These are phyloP conservation scores for Raddia distichophylla DNA, from an alignment of 176 grass and related monocot genomes.

Conservation along the genomic window DNA sequence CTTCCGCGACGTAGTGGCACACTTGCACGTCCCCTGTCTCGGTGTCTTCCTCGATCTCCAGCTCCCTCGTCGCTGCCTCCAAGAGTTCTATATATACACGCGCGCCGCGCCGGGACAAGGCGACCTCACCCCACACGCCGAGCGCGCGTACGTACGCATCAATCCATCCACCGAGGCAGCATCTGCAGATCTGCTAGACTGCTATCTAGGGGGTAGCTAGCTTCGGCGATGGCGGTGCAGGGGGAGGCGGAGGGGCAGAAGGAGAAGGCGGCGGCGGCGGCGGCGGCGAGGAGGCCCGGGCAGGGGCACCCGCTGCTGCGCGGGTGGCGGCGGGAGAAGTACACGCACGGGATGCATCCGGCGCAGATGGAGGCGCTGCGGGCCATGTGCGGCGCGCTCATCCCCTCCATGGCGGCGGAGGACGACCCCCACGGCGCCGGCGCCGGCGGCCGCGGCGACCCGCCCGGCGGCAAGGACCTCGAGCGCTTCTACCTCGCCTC, in stretches of 20 bases:
- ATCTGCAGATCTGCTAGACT: background rate
- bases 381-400: slow-evolving; percentile 79
- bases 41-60: background rate
- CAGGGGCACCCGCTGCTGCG: slow-evolving; percentile 63
- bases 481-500: slow-evolving; percentile 77
- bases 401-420: slow-evolving; percentile 61
- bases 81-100: slow-evolving; percentile 36
- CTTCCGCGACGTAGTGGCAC: no score
- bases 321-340: slow-evolving; percentile 53
- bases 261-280: background rate
- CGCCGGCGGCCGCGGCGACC: slow-evolving; percentile 42
- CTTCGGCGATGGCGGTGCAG: slow-evolving; percentile 31
- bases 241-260: slow-evolving; percentile 29
- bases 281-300: background rate
- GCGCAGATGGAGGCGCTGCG: slow-evolving; percentile 71
- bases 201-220: background rate
- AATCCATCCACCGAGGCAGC: background rate
- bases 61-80: background rate
- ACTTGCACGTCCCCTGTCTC: background rate
- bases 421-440: background rate
- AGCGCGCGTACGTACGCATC: background rate
- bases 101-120: background rate
- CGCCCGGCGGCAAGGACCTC: slow-evolving; percentile 53
- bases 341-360: slow-evolving; percentile 69
- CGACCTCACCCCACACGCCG: slow-evolving; percentile 18